Conservation (phyloP, 2,329 filamentous ascomycete species). For the Stachybotrys chartarum region DNA sequence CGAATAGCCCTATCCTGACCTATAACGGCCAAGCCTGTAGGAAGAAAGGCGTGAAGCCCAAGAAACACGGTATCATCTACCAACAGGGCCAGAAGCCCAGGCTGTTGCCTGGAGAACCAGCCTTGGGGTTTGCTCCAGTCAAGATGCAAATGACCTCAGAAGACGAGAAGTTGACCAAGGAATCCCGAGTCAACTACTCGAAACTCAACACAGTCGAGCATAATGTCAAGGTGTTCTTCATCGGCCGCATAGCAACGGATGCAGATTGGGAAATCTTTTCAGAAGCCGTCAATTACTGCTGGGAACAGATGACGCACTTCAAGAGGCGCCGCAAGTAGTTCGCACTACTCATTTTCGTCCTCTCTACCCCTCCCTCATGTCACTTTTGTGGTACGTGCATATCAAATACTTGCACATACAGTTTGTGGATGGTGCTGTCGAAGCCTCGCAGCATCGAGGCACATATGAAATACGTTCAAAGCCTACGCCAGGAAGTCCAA, state of each 20-base stretch:
- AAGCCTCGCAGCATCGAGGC: too few species aligned
- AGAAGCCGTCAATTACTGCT: constrained; percentile 41
- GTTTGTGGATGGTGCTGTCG: too few species aligned
- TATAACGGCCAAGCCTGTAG: constrained; percentile 45
- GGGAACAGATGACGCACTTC: constrained; percentile 35
- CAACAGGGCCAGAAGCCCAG: constrained; percentile 23
- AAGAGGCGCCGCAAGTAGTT: constrained; percentile 14
- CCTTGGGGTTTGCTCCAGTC: constrained; percentile 40
- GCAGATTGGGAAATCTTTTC: constrained; percentile 33
- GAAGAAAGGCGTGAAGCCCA: constrained; percentile 44
- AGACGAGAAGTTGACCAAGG: constrained; percentile 36
- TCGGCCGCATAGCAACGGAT: constrained; percentile 34
- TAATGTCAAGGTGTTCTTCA: constrained; percentile 50
- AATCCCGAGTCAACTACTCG: constrained; percentile 52
- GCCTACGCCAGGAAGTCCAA: too few species aligned
- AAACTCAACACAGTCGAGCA: constrained; percentile 51
- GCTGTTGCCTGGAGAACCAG: constrained; percentile 32
- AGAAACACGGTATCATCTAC: constrained; percentile 47
- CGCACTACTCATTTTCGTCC: background rate
- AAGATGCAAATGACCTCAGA: constrained; percentile 32
- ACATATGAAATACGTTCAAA: too few species aligned
- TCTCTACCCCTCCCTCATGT: background rate
- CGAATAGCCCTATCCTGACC: constrained; percentile 44
- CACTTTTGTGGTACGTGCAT: background rate
- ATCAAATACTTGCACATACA: too few species aligned